phyloP scores from a whole-genome alignment of 164 flowering plant genomes.

The Chimonanthus salicifolius region DNA sequence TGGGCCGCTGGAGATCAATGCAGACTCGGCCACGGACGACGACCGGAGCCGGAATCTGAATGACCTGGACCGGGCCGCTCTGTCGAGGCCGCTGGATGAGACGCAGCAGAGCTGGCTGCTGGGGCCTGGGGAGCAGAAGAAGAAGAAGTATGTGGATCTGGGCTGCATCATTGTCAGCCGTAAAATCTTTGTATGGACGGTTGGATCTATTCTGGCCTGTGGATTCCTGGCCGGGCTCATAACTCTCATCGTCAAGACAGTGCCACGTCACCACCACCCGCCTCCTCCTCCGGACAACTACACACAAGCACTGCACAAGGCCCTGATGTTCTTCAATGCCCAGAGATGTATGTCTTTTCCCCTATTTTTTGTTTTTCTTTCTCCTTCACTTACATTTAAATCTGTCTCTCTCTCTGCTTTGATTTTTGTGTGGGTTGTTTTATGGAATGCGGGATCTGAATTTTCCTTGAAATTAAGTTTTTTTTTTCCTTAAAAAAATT shows the following conservation, averaged over 20 bases:
- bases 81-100: constrained; percentile 81
- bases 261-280: constrained; percentile 59
- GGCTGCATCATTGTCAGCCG: constrained; percentile 93
- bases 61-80: constrained; percentile 84
- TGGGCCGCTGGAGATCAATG: constrained; percentile 78
- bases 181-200: constrained; percentile 82
- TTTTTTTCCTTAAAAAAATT: no score
- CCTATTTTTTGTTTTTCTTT: constrained; percentile 33
- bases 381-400: constrained; percentile 30
- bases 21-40: constrained; percentile 94
- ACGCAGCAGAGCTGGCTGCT: constrained; percentile 96
- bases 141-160: constrained; percentile 89
- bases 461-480: no score
- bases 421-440: no score
- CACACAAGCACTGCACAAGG: constrained; percentile 46
- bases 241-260: constrained; percentile 63
- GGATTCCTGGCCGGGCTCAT: constrained; percentile 65
- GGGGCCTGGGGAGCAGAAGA: constrained; percentile 82
- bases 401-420: constrained; percentile 6
- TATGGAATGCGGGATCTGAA: no score
- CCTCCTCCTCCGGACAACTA: constrained; percentile 77
- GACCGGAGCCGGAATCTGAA: constrained; percentile 82
- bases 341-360: constrained; percentile 63
- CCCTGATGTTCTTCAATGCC: constrained; percentile 64
- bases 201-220: constrained; percentile 55